Evolutionary conservation across 2,329 filamentous ascomycete genomes (phyloP).

Genomic region (Penicillium sp.): DNA sequence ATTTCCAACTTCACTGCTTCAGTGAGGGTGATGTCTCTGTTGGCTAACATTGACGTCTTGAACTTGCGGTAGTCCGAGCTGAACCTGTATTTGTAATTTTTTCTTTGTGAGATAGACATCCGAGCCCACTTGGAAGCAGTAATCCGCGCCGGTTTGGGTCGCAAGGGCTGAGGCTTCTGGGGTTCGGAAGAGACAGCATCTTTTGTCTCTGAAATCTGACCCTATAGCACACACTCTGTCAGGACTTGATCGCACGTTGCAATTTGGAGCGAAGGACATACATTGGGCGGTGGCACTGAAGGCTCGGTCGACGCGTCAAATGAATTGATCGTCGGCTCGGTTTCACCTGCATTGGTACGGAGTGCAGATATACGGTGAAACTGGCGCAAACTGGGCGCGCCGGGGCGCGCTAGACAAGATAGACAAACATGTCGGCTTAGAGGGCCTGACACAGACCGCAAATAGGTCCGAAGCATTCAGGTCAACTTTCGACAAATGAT

Average conservation of each 20-base stretch:
- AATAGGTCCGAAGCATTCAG: conserved; percentile 33
- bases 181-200: not conserved
- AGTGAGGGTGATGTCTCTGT: not conserved
- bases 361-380: conserved; percentile 20
- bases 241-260: not conserved
- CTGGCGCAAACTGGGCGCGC: conserved; percentile 20
- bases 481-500: conserved; percentile 1
- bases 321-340: not conserved
- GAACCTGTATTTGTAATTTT: not conserved
- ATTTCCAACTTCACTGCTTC: not conserved
- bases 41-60: not conserved
- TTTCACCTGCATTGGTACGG: conserved; percentile 9
- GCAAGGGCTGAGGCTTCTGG: not conserved
- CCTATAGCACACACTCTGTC: not conserved
- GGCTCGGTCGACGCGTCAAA: not conserved
- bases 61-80: not conserved
- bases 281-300: not conserved
- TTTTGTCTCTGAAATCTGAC: not conserved
- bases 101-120: not conserved
- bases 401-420: conserved; percentile 25
- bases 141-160: not conserved
- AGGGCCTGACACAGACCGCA: conserved; percentile 32
- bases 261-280: not conserved
- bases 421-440: conserved; percentile 30
- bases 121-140: not conserved